Percentiles rank a stretch among this genome's conserved stretches.
phyloP scores from a whole-genome alignment of 306 rosid genomes.

The Quercus wislizeni region DNA sequence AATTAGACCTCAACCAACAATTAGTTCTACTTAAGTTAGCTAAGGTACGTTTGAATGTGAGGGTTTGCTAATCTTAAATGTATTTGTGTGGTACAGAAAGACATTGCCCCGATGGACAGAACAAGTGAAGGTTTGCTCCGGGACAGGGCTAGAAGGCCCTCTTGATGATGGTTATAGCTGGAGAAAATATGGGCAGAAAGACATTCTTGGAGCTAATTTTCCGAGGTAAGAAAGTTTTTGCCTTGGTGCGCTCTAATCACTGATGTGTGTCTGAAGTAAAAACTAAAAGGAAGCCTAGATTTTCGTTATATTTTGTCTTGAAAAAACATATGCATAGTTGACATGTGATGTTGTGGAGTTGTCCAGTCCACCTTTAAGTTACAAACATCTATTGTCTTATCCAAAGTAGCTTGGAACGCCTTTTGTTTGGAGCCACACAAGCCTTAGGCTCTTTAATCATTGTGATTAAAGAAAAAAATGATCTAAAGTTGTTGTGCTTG shows the following conservation, averaged over 20 bases:
- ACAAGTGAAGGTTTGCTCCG: slow-evolving; percentile 50
- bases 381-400: neutral
- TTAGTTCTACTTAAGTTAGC: neutral
- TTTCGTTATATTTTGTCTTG: too few relatives aligned
- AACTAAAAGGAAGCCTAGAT: neutral
- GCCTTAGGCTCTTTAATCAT: neutral
- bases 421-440: neutral
- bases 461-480: neutral
- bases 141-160: slow-evolving; percentile 43
- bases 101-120: slow-evolving; percentile 48
- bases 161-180: slow-evolving; percentile 67
- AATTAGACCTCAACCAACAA: slow-evolving; percentile 5
- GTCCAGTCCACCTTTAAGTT: neutral
- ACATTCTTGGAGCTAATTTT: slow-evolving; percentile 70
- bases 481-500: neutral
- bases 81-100: slow-evolving; percentile 50
- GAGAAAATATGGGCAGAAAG: slow-evolving; percentile 97
- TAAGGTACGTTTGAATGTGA: slow-evolving; percentile 7
- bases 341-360: neutral
- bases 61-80: neutral
- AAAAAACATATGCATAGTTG: too few relatives aligned
- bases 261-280: neutral
- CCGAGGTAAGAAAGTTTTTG: slow-evolving; percentile 56
- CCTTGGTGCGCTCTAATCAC: neutral
- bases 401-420: neutral